A percentile compares a stretch with the other conserved stretches of the same genome.
phyloP scores from a whole-genome alignment of 129 eudicot species.

The Erigeron canadensis region DNA sequence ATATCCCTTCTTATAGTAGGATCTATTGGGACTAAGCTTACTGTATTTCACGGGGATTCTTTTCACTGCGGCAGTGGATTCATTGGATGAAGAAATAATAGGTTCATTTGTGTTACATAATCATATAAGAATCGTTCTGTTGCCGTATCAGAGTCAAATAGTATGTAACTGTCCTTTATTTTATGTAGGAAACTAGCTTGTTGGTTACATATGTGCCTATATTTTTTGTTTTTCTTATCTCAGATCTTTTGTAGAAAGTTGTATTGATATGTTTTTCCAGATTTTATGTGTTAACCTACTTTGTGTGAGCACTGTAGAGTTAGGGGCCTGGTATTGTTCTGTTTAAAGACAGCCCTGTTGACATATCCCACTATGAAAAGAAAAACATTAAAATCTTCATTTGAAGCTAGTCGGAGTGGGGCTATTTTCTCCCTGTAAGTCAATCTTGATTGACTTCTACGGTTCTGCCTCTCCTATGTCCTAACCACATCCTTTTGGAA shows the following conservation, averaged over 20 bases:
- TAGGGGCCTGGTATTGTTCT: not conserved
- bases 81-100: too few species aligned
- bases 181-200: not conserved
- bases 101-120: not conserved
- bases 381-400: not conserved
- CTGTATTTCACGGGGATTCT: too few species aligned
- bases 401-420: not conserved
- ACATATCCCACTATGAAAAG: not conserved
- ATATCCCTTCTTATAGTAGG: not conserved
- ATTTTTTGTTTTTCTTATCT: not conserved
- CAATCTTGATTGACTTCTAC: not conserved
- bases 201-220: not conserved
- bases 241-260: not conserved
- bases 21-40: not conserved
- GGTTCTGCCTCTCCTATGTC: not conserved
- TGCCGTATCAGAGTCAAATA: not conserved
- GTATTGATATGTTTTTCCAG: not conserved
- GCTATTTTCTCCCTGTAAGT: not conserved
- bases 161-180: not conserved
- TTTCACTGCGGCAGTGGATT: too few species aligned
- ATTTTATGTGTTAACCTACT: not conserved
- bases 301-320: not conserved
- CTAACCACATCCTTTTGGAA: not conserved
- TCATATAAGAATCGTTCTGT: slow-evolving; percentile 5
- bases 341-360: not conserved